Evolutionary conservation across 169 alveolate species (phyloP), one percentile per base, ranked within the genome.

Genomic region (Plasmodium berghei): DNA sequence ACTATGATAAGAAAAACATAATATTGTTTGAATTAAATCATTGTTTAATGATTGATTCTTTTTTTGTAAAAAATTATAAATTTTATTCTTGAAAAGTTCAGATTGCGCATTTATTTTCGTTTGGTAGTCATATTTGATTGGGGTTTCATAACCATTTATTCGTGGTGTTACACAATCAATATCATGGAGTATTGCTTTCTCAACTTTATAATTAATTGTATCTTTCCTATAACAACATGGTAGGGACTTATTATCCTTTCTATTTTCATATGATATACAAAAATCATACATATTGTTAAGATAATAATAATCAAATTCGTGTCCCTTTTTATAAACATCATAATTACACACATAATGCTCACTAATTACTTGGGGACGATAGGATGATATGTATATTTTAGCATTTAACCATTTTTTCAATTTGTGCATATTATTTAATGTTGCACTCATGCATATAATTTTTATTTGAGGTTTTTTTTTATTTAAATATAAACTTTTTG

Each of bases 391-490:
- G 22, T 83, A 83, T 26, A 54, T 20, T 62, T 55, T 83, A 0
- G 90, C 90, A 9, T 83, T 83, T 61, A 83, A 16, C 90, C 90
- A 83, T 67, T 54, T 67, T 55, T 28, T 67, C 46, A 83, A 66
- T 2, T 1, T 67, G 2, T 69, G 28, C 5, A 83, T 14, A 66
- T 69, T 69, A 48, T 83, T 67, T 5, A 83, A 22, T 0, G 90
- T 83, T 9, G 85, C 90, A 40, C 90, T 83, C 90, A 83, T 83
- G 61, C 85, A 83, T 22, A 83, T 66, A 24, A 83, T 55, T 24
- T 83, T 83, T 83, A 69, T 83, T 22, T 34, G 40, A 4, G 73
- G 49, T 67, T 10, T 3, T 6, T 40, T 67, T 40, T 55, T 83
- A 28, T 83, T 83, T 12, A 83, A 45, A 46, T 40, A 83, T 52